Base-by-base conservation (phyloP, 208 protist species). In the Polymyxa betae region DNA sequence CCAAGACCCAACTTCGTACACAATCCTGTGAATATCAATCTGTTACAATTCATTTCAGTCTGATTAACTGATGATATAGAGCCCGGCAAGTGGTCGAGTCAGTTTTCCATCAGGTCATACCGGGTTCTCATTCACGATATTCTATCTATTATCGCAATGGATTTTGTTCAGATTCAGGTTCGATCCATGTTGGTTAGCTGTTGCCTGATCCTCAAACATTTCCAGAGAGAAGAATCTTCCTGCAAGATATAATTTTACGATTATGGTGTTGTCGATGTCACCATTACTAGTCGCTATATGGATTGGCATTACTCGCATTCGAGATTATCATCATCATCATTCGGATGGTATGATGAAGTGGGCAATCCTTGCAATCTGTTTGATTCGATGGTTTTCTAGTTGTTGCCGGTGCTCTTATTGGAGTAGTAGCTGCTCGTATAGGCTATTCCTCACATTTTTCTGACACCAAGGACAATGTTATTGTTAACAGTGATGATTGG, bases 241-340 rank as follows among this genome's bases (percentile, higher is more conserved):
- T n/a, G n/a, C n/a, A n/a, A n/a, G n/a, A n/a, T n/a, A n/a, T n/a
- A n/a, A n/a, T n/a, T n/a, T 60, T 60, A 24, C 24, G 49, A 60
- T 60, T 5, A 82, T 43, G 72, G 5, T 82, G 35, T n/a, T 82
- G 35, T 5, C 35, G 12, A 20, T 82, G n/a, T 35, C 40, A n/a
- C 72, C 72, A 5, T 16, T 20, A 20, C 5, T 82, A 5, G 5
- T 82, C n/a, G 72, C 72, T 82, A n/a, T 5, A 5, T 82, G 72
- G 72, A 35, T 82, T 5, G 72, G 35, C 5, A 35, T 82, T 12
- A 82, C 72, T 35, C 72, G 72, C 16, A 35, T 82, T 12, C n/a
- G 12, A 5, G 72, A 82, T n/a, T 82, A 82, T n/a, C 72, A 82
- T 43, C 72, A 82, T 43, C 72, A 82, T 43, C 35, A 82, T 43